These are phyloP conservation scores for Microglena sp. DNA, from an alignment of 139 green algal genomes.

Conservation along the genomic window DNA sequence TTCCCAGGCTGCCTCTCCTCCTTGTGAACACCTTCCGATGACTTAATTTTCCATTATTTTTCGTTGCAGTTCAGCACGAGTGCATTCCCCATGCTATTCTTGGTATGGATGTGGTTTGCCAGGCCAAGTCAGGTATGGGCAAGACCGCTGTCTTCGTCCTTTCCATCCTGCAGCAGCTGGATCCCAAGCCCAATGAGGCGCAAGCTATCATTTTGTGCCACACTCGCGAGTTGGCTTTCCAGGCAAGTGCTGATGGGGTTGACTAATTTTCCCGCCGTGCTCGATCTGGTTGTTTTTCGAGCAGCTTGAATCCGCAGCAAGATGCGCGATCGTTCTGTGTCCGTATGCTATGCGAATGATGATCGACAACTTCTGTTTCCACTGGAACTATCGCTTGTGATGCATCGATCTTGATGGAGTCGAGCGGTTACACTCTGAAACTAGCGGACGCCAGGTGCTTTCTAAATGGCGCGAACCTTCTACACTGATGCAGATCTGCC, in stretches of 20 bases:
- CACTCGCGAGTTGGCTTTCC: slow-evolving; percentile 97
- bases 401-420: no score
- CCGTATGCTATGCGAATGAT: no score
- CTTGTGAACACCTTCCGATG: no score
- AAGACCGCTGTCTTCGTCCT: slow-evolving; percentile 99
- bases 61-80: slow-evolving; percentile 91
- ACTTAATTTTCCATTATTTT: background rate
- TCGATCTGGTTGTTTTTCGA: background rate
- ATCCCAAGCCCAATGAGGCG: slow-evolving; percentile 60
- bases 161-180: slow-evolving; percentile 92
- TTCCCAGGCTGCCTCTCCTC: no score
- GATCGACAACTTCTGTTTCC: no score
- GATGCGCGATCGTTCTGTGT: no score
- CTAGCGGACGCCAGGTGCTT: no score
- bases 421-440: no score
- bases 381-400: no score
- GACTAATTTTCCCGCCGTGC: no score
- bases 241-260: slow-evolving; percentile 63
- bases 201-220: slow-evolving; percentile 89
- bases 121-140: slow-evolving; percentile 99
- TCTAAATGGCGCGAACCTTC: no score
- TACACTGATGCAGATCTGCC: slow-evolving; percentile 93
- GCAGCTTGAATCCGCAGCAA: background rate
- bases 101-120: slow-evolving; percentile 96
- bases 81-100: slow-evolving; percentile 97